Conservation (phyloP, 805 yeast species). For the Metschnikowia similis region DNA sequence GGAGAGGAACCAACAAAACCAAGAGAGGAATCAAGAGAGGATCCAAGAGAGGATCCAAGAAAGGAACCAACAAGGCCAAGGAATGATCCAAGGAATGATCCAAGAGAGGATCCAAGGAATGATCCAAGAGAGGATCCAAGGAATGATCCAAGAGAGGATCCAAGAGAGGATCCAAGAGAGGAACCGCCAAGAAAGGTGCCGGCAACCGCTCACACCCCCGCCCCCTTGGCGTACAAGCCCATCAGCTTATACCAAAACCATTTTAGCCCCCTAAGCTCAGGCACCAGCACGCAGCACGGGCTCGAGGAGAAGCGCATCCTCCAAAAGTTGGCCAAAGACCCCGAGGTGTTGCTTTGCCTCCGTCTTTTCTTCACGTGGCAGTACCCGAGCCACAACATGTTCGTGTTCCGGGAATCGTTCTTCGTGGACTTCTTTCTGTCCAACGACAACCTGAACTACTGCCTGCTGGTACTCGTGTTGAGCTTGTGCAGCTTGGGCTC, state of each 20-base stretch:
- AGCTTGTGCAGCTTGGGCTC: slow-evolving; percentile 61
- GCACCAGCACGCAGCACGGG: slow-evolving; percentile 24
- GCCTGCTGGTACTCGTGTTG: slow-evolving; percentile 50
- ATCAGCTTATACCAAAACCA: slow-evolving; percentile 41
- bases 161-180: too few relatives aligned
- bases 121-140: too few relatives aligned
- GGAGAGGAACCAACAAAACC: too few relatives aligned
- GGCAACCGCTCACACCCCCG: background rate
- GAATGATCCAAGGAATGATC: too few relatives aligned
- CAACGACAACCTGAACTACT: slow-evolving; percentile 46
- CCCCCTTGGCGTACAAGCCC: slow-evolving; percentile 33
- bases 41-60: too few relatives aligned
- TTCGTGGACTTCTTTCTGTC: slow-evolving; percentile 58
- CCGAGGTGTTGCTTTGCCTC: slow-evolving; percentile 30
- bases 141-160: too few relatives aligned
- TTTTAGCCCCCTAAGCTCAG: slow-evolving; percentile 25
- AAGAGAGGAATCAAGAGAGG: too few relatives aligned
- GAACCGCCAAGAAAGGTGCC: too few relatives aligned
- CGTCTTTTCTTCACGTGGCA: slow-evolving; percentile 57
- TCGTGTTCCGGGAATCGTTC: slow-evolving; percentile 61
- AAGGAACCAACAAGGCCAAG: too few relatives aligned
- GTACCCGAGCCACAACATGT: slow-evolving; percentile 60
- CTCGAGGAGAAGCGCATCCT: slow-evolving; percentile 13
- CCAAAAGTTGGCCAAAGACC: slow-evolving; percentile 12
- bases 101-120: too few relatives aligned